These are phyloP conservation scores for Amphibolis antarctica DNA, from an alignment of 106 monocot genomes.

Conservation along the genomic window DNA sequence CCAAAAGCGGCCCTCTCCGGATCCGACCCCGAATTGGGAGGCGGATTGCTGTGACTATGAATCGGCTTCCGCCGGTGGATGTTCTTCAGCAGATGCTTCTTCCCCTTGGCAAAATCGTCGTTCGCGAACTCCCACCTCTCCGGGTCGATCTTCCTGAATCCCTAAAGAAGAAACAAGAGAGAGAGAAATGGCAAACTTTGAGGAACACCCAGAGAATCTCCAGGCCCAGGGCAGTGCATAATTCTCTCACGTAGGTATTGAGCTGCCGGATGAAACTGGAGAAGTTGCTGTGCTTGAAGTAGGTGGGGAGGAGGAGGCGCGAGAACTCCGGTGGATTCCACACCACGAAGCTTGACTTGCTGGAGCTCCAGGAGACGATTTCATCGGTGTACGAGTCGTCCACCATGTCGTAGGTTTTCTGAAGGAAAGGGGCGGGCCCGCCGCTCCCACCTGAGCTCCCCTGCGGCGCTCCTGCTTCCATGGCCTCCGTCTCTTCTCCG, in stretches of 20 bases:
- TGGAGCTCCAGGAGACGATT: constrained; percentile 74
- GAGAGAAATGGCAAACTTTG: constrained; percentile 2
- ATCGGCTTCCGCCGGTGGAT: constrained; percentile 87
- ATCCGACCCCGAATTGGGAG: constrained; percentile 23
- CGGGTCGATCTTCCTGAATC: constrained; percentile 82
- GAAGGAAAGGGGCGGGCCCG: constrained; percentile 74
- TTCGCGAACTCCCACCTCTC: constrained; percentile 92
- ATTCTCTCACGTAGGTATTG: constrained; percentile 60
- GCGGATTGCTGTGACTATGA: constrained; percentile 78
- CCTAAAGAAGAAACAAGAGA: constrained; percentile 23
- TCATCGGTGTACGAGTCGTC: constrained; percentile 68
- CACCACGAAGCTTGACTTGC: constrained; percentile 65
- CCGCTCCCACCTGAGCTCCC: constrained; percentile 6
- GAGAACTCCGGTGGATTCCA: constrained; percentile 90
- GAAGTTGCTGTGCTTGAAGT: constrained; percentile 98
- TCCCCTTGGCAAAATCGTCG: constrained; percentile 55
- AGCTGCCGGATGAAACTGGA: constrained; percentile 99
- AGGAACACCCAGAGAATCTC: background rate
- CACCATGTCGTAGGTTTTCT: constrained; percentile 95
- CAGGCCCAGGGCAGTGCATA: background rate
- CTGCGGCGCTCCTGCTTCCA: background rate
- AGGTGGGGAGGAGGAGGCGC: constrained; percentile 63
- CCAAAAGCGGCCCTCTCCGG: constrained; percentile 51
- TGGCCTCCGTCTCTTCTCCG: background rate
- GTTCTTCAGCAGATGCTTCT: constrained; percentile 77